Evolutionary conservation across 768 basidiomycete genomes (phyloP).

Genomic region (Multifurca ochricompacta): DNA sequence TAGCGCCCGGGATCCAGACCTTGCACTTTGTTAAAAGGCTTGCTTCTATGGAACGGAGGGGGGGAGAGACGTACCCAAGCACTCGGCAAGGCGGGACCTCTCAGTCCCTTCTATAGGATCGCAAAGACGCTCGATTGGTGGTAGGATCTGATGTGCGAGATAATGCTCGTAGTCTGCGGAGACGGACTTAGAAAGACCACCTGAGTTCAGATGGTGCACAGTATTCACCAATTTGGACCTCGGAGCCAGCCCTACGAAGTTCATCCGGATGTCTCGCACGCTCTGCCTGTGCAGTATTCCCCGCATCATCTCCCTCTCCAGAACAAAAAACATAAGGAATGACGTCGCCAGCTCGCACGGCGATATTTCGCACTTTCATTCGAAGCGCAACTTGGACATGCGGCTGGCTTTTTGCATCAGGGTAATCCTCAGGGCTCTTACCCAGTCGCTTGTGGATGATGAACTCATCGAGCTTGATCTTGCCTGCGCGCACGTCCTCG

Average conservation of each 20-base stretch:
- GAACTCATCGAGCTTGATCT: conserved; percentile 84
- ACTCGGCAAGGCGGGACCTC: conserved; percentile 85
- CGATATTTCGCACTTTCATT: conserved; percentile 77
- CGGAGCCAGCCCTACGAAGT: conserved; percentile 56
- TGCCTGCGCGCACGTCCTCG: conserved; percentile 70
- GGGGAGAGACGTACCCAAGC: conserved; percentile 56
- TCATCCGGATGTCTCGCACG: conserved; percentile 93
- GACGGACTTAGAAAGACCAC: conserved; percentile 1
- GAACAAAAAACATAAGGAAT: conserved; percentile 94
- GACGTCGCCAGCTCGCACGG: conserved; percentile 83
- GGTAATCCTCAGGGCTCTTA: conserved; percentile 95
- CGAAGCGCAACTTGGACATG: conserved; percentile 94
- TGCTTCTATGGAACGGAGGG: not conserved
- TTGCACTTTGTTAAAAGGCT: conserved; percentile 21
- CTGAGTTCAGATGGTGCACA: not conserved
- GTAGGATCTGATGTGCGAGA: conserved; percentile 83
- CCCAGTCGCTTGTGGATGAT: conserved; percentile 95
- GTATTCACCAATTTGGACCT: conserved; percentile 65
- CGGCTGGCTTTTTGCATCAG: conserved; percentile 89
- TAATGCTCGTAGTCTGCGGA: conserved; percentile 83
- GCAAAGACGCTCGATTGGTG: conserved; percentile 91
- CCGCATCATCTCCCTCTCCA: conserved; percentile 58
- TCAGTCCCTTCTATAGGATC: conserved; percentile 97
- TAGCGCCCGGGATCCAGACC: conserved; percentile 58
- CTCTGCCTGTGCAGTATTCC: conserved; percentile 79